Conservation (phyloP, 768 basidiomycete species). For the Pleurotus ostreatus region DNA sequence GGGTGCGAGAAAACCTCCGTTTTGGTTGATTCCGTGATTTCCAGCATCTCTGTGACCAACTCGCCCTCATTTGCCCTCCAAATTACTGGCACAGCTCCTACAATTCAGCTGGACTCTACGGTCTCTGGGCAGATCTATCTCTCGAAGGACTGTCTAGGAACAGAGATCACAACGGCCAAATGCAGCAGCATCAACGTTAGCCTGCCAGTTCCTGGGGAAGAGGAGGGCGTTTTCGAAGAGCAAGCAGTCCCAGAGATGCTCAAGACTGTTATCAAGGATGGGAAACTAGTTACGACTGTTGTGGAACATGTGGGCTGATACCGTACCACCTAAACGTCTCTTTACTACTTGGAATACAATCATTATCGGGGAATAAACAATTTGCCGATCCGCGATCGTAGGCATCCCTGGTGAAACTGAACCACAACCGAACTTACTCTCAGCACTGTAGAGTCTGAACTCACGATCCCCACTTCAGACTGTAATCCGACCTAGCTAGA, state of each 20-base stretch:
- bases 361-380: neutral
- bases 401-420: too few relatives aligned
- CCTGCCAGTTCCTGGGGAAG: constrained; percentile 80
- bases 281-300: constrained; percentile 83
- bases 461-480: too few relatives aligned
- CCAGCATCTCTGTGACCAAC: constrained; percentile 81
- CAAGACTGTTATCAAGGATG: constrained; percentile 73
- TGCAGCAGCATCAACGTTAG: constrained; percentile 91
- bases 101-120: constrained; percentile 90
- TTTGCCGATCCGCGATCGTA: neutral
- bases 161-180: constrained; percentile 92
- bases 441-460: too few relatives aligned
- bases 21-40: constrained; percentile 90
- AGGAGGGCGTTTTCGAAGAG: constrained; percentile 90
- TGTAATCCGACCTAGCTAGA: neutral
- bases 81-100: constrained; percentile 86
- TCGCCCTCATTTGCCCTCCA: constrained; percentile 94
- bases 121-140: constrained; percentile 96
- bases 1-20: constrained; percentile 87
- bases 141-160: constrained; percentile 68
- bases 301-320: constrained; percentile 77
- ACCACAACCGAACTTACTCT: too few relatives aligned
- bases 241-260: constrained; percentile 94
- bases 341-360: neutral
- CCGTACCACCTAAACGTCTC: neutral